Percentiles rank a stretch among this genome's conserved stretches.
Evolutionary conservation across 768 basidiomycete genomes (phyloP).

Genomic region (Mycena amicta): DNA sequence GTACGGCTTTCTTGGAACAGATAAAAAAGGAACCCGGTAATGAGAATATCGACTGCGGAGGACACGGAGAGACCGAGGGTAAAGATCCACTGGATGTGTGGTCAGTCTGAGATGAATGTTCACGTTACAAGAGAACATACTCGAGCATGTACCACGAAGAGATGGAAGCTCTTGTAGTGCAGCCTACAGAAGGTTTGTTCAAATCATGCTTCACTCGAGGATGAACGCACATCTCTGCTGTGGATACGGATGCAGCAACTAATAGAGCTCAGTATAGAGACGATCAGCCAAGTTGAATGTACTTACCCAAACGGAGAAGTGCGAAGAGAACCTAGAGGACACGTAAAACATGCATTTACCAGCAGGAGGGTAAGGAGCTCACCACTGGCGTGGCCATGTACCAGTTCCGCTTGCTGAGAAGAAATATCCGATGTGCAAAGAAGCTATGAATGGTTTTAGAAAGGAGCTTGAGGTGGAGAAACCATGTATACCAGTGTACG

Average conservation of each 20-base stretch:
- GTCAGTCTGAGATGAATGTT: no score
- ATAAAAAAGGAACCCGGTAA: conserved; percentile 46
- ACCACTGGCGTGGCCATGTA: conserved; percentile 37
- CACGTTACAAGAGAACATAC: conserved; percentile 29
- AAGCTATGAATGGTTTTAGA: not conserved
- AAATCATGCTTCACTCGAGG: no score
- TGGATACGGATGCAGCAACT: conserved; percentile 20
- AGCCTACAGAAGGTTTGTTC: conserved; percentile 24
- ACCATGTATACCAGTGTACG: conserved; percentile 48
- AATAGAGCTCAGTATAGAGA: not conserved
- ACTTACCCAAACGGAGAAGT: conserved; percentile 33
- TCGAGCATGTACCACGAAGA: conserved; percentile 16
- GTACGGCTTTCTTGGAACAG: conserved; percentile 41
- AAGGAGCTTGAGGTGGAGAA: not conserved
- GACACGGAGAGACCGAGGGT: conserved; percentile 56
- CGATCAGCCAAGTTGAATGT: not conserved
- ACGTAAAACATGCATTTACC: no score
- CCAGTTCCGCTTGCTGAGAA: conserved; percentile 38
- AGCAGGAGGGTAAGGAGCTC: no score
- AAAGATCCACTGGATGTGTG: conserved; percentile 54
- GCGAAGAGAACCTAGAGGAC: no score
- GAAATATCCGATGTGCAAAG: not conserved
- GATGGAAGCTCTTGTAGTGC: conserved; percentile 32
- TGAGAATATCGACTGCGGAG: conserved; percentile 49
- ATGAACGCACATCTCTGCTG: conserved; percentile 11